Evolutionary conservation across 805 yeast genomes (phyloP).

Genomic region (Nematodospora valgi): DNA sequence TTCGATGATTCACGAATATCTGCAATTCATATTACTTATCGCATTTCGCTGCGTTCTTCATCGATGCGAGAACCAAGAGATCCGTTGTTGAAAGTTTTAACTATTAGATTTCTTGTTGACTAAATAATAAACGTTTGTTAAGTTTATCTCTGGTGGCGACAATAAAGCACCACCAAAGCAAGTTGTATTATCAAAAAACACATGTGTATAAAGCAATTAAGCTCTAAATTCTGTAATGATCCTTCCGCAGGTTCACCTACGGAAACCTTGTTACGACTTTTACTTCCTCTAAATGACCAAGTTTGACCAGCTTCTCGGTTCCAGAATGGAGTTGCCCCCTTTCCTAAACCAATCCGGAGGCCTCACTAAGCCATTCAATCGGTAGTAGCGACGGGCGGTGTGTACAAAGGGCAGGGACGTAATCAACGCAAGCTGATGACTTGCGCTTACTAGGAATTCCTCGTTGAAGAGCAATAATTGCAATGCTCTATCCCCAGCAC

Average conservation of each 20-base stretch:
- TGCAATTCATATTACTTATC: slow-evolving; percentile 37
- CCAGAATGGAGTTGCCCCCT: slow-evolving; percentile 5
- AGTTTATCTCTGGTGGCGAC: not conserved
- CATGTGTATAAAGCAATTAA: slow-evolving; percentile 1
- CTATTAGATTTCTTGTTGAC: slow-evolving; percentile 16
- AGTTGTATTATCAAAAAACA: slow-evolving; percentile 1
- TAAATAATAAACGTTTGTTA: not conserved
- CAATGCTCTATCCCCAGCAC: slow-evolving; percentile 17
- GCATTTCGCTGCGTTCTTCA: slow-evolving; percentile 46
- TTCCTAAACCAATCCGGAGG: slow-evolving; percentile 4
- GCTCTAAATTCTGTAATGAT: slow-evolving; percentile 1
- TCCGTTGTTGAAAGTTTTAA: slow-evolving; percentile 15
- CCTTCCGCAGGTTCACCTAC: slow-evolving; percentile 4
- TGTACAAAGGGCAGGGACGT: slow-evolving; percentile 5
- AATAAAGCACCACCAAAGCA: slow-evolving; percentile 2
- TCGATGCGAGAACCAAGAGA: slow-evolving; percentile 27
- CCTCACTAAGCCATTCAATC: slow-evolving; percentile 7
- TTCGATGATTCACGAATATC: slow-evolving; percentile 30
- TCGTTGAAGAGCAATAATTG: slow-evolving; percentile 5
- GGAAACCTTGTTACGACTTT: slow-evolving; percentile 3
- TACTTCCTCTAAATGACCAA: slow-evolving; percentile 3
- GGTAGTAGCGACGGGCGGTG: slow-evolving; percentile 7
- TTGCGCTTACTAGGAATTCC: slow-evolving; percentile 6
- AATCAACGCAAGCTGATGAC: slow-evolving; percentile 6
- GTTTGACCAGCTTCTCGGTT: slow-evolving; percentile 2